Evolutionary conservation across 768 basidiomycete species (phyloP).

Genomic region (Rhizopogon vinicolor): DNA sequence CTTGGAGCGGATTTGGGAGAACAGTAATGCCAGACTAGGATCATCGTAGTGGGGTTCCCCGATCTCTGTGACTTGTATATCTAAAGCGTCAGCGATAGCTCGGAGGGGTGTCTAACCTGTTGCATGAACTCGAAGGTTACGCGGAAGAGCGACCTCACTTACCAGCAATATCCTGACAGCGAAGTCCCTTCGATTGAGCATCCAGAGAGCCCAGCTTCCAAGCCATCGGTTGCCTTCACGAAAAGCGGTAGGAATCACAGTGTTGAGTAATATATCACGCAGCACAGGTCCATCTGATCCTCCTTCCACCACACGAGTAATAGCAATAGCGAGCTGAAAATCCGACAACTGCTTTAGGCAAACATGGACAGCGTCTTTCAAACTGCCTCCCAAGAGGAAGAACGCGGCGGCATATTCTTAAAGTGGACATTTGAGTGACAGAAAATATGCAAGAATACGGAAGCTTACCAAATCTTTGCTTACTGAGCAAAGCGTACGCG

Average conservation of each 20-base stretch:
- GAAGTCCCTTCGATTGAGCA: conserved; percentile 80
- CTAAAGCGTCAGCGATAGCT: conserved; percentile 59
- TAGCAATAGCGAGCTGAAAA: conserved; percentile 83
- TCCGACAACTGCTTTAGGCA: conserved; percentile 86
- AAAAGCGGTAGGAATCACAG: conserved; percentile 83
- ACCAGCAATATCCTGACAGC: conserved; percentile 90
- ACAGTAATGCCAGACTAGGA: conserved; percentile 85
- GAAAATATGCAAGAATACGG: background rate
- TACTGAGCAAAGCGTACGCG: conserved; percentile 87
- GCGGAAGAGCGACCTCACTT: conserved; percentile 21
- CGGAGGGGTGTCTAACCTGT: conserved; percentile 62
- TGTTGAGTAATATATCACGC: conserved; percentile 60
- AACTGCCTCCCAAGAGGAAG: conserved; percentile 84
- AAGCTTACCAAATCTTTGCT: conserved; percentile 85
- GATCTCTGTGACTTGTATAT: conserved; percentile 56
- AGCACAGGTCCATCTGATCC: conserved; percentile 79
- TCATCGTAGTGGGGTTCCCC: conserved; percentile 91
- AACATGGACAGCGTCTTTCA: conserved; percentile 90
- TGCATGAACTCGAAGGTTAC: background rate
- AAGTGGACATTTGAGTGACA: conserved; percentile 3
- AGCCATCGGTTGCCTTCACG: conserved; percentile 88
- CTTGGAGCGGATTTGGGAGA: conserved; percentile 84
- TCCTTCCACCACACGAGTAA: conserved; percentile 82
- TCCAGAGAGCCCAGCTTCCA: conserved; percentile 96
- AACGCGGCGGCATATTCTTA: conserved; percentile 98